Percentiles rank a stretch among this genome's conserved stretches.
Conservation (phyloP, 208 protist species). For the Acanthamoeba triangularis region DNA sequence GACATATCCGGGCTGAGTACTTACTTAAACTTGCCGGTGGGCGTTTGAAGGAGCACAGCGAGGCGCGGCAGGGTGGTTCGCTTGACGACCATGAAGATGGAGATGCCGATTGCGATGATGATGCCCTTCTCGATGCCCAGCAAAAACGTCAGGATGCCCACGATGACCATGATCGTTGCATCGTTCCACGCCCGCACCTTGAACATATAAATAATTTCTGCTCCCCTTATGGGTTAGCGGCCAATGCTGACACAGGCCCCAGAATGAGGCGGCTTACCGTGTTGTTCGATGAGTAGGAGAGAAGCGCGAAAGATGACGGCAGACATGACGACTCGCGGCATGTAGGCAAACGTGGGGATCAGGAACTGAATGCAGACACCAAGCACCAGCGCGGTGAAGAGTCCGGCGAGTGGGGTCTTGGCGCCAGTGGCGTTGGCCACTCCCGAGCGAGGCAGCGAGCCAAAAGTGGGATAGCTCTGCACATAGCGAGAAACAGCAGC, state of each 20-base stretch:
- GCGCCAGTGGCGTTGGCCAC: slow-evolving; percentile 30
- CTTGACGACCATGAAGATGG: slow-evolving; percentile 81
- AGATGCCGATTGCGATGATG: slow-evolving; percentile 76
- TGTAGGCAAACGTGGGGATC: slow-evolving; percentile 2
- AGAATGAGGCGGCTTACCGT: not conserved
- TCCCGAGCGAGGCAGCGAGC: not conserved
- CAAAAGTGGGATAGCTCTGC: slow-evolving; percentile 58
- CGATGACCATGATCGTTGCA: slow-evolving; percentile 58
- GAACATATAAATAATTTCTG: slow-evolving; percentile 58
- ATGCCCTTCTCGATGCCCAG: slow-evolving; percentile 84
- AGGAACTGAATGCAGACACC: slow-evolving; percentile 45
- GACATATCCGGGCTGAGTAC: too few species aligned
- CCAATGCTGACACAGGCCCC: too few species aligned
- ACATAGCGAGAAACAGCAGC: not conserved
- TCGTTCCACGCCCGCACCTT: slow-evolving; percentile 67
- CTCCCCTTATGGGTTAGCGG: too few species aligned
- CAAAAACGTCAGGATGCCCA: slow-evolving; percentile 71
- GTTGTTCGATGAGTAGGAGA: not conserved
- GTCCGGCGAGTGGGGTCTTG: slow-evolving; percentile 17
- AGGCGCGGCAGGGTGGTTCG: slow-evolving; percentile 78
- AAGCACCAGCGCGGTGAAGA: not conserved
- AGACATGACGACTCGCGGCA: not conserved
- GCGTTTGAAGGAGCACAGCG: slow-evolving; percentile 62
- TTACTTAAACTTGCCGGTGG: not conserved
- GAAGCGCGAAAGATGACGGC: slow-evolving; percentile 41